Evolutionary conservation across 805 yeast species (phyloP).

Genomic region (Candida manassasensis): DNA sequence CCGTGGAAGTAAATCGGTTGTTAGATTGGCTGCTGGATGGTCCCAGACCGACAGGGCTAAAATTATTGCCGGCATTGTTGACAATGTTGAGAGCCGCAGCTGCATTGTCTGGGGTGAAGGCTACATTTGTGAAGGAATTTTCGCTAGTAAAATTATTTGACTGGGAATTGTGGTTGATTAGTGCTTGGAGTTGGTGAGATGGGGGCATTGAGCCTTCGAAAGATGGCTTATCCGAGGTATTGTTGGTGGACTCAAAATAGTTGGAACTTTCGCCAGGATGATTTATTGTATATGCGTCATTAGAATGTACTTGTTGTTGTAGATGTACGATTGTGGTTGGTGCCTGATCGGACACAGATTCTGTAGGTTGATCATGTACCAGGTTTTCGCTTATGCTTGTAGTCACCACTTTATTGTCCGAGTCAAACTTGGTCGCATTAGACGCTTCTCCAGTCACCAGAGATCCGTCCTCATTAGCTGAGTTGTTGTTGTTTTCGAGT

Average conservation of each 20-base stretch:
- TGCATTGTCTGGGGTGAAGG: background rate
- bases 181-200: conserved; percentile 1
- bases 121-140: background rate
- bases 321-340: too few species aligned
- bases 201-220: background rate
- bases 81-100: background rate
- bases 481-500: too few species aligned
- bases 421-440: too few species aligned
- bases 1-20: background rate
- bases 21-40: background rate
- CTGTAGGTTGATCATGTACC: too few species aligned
- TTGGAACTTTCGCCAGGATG: background rate
- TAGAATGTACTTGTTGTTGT: too few species aligned
- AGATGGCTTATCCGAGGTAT: background rate
- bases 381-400: too few species aligned
- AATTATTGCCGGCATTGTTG: background rate
- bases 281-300: background rate
- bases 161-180: background rate
- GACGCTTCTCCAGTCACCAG: too few species aligned
- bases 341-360: too few species aligned
- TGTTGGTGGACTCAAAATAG: background rate
- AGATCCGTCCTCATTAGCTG: too few species aligned
- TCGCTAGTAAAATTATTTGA: background rate
- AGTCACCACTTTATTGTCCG: too few species aligned
- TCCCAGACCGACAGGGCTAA: background rate